Percentiles rank a stretch among this genome's conserved stretches.
Conservation (phyloP, 306 rosid species). For the Amphicarpaea edgeworthii region DNA sequence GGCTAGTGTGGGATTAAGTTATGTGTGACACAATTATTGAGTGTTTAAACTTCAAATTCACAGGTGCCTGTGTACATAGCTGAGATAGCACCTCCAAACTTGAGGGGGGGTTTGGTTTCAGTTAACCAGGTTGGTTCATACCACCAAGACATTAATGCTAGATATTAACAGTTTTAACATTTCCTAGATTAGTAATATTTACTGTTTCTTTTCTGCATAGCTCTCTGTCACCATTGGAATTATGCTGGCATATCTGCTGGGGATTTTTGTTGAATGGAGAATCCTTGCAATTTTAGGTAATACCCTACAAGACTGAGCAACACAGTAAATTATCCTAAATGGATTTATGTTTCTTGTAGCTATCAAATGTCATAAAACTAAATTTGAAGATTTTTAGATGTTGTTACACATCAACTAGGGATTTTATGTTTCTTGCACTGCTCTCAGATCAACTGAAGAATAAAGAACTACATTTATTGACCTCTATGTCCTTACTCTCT, state of each 20-base stretch:
- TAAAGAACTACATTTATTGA: conserved; percentile 1
- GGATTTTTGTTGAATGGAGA: conserved; percentile 95
- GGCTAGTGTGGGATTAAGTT: conserved; percentile 35
- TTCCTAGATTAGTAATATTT: conserved; percentile 17
- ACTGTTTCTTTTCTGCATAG: conserved; percentile 51
- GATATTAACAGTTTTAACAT: conserved; percentile 3
- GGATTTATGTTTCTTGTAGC: conserved; percentile 27
- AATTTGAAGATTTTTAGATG: conserved; percentile 6
- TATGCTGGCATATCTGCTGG: conserved; percentile 91
- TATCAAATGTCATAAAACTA: conserved; percentile 23
- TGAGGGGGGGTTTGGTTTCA: conserved; percentile 83
- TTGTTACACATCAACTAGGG: background rate
- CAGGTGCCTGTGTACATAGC: conserved; percentile 96
- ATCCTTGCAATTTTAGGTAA: conserved; percentile 93
- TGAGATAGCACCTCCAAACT: conserved; percentile 93
- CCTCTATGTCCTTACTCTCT: conserved; percentile 29
- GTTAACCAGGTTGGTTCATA: conserved; percentile 82
- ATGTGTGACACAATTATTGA: conserved; percentile 38
- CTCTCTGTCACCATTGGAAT: conserved; percentile 94
- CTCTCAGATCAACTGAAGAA: background rate
- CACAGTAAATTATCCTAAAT: conserved; percentile 24
- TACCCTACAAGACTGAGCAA: conserved; percentile 34
- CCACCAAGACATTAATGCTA: conserved; percentile 14
- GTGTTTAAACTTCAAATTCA: conserved; percentile 39
- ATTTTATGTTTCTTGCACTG: too few relatives aligned